These are phyloP conservation scores for Adansonia gregorii DNA, from an alignment of 441 rosid species.

Conservation along the genomic window DNA sequence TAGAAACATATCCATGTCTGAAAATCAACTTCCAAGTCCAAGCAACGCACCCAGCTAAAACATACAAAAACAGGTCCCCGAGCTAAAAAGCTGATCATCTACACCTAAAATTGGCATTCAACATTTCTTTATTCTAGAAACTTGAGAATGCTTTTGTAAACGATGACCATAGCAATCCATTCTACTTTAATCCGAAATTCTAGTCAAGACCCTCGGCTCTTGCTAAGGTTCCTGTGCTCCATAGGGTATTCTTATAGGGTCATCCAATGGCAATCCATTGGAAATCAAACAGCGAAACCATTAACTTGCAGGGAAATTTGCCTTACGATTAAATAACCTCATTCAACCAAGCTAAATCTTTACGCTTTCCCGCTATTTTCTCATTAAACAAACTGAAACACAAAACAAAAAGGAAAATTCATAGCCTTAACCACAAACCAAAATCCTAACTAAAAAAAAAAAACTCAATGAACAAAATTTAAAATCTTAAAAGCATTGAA, in stretches of 20 bases:
- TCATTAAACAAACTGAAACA: neutral
- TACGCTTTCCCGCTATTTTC: neutral
- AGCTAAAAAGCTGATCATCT: neutral
- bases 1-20: constrained; percentile 6
- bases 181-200: neutral
- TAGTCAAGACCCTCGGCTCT: neutral
- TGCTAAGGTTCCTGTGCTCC: neutral
- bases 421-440: neutral
- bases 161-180: constrained; percentile 2
- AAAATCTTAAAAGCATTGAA: neutral
- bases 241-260: neutral
- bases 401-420: neutral
- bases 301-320: constrained; percentile 9
- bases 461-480: neutral
- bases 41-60: neutral
- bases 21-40: constrained; percentile 12
- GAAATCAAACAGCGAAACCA: neutral
- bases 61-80: neutral
- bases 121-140: neutral
- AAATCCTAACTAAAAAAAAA: neutral
- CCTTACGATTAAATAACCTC: neutral
- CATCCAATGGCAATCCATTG: neutral
- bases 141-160: neutral
- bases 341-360: neutral
- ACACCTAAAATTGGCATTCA: neutral